A percentile compares a stretch with the other conserved stretches of the same genome.
These are phyloP conservation scores for Forsythia viridissima DNA, from an alignment of 257 asterid species.

Conservation along the genomic window DNA sequence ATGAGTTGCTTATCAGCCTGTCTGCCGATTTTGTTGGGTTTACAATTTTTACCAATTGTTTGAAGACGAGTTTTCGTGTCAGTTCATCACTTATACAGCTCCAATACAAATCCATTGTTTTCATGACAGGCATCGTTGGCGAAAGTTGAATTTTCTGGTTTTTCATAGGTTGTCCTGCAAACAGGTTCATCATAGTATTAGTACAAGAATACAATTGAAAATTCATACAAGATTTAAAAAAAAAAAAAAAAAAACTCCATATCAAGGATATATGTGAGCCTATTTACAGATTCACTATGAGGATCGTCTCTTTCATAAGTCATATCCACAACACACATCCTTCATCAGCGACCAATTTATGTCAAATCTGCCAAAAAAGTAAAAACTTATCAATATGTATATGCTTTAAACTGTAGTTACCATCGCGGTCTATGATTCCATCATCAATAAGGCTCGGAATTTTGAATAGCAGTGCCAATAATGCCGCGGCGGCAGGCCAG, in stretches of 20 bases:
- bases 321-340: no score
- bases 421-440: slow-evolving; percentile 13
- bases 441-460: slow-evolving; percentile 15
- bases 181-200: not conserved
- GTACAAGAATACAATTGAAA: not conserved
- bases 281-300: no score
- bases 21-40: slow-evolving; percentile 31
- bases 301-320: no score
- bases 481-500: slow-evolving; percentile 13
- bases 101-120: slow-evolving; percentile 45
- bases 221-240: not conserved
- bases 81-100: slow-evolving; percentile 24
- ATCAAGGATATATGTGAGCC: no score
- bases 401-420: slow-evolving; percentile 1
- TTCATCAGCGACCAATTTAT: no score
- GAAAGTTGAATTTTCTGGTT: slow-evolving; percentile 35
- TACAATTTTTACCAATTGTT: slow-evolving; percentile 9
- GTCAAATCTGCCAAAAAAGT: no score
- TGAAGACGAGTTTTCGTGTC: slow-evolving; percentile 21
- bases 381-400: no score
- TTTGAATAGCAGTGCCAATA: not conserved
- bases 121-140: slow-evolving; percentile 47
- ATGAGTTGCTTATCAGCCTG: slow-evolving; percentile 51
- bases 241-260: no score
- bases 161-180: slow-evolving; percentile 39